Evolutionary conservation across 2,329 filamentous ascomycete genomes (phyloP).

Genomic region (Rhynchosporium agropyri): DNA sequence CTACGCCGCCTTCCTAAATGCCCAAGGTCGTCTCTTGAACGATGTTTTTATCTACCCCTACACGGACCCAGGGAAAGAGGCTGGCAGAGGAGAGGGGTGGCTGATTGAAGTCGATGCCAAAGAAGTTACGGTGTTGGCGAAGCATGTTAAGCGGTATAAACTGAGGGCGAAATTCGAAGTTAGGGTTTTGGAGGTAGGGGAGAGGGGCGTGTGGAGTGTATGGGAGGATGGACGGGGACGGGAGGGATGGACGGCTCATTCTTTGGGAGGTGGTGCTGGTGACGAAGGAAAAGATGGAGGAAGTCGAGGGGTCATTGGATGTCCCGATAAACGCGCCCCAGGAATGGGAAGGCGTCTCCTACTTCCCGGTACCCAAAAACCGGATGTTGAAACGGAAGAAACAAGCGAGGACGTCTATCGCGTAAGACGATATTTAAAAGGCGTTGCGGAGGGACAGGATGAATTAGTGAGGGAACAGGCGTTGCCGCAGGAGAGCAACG

Average conservation of each 20-base stretch:
- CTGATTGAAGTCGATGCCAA: slow-evolving; percentile 80
- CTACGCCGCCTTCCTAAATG: slow-evolving; percentile 85
- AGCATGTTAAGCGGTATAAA: slow-evolving; percentile 83
- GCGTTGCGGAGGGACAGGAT: slow-evolving; percentile 80
- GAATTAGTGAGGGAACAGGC: slow-evolving; percentile 74
- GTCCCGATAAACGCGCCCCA: slow-evolving; percentile 55
- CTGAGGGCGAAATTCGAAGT: slow-evolving; percentile 78
- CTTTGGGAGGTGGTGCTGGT: slow-evolving; percentile 2
- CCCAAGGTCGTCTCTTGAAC: slow-evolving; percentile 79
- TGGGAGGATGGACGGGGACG: slow-evolving; percentile 53
- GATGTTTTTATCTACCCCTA: slow-evolving; percentile 86
- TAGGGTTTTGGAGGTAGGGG: slow-evolving; percentile 63
- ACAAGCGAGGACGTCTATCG: slow-evolving; percentile 66
- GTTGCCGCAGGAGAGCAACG: slow-evolving; percentile 84
- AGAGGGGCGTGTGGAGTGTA: slow-evolving; percentile 70
- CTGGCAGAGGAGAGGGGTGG: slow-evolving; percentile 49
- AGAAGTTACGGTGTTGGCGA: slow-evolving; percentile 63
- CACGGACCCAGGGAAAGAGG: slow-evolving; percentile 6
- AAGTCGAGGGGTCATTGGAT: slow-evolving; percentile 37
- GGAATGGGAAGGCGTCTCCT: slow-evolving; percentile 57
- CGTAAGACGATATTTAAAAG: slow-evolving; percentile 75
- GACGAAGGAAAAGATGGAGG: slow-evolving; percentile 1
- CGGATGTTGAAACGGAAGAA: slow-evolving; percentile 45
- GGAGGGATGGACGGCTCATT: slow-evolving; percentile 28
- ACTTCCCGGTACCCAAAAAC: slow-evolving; percentile 43